phyloP scores from a whole-genome alignment of 106 monocot species.

The Hemerocallis citrina region DNA sequence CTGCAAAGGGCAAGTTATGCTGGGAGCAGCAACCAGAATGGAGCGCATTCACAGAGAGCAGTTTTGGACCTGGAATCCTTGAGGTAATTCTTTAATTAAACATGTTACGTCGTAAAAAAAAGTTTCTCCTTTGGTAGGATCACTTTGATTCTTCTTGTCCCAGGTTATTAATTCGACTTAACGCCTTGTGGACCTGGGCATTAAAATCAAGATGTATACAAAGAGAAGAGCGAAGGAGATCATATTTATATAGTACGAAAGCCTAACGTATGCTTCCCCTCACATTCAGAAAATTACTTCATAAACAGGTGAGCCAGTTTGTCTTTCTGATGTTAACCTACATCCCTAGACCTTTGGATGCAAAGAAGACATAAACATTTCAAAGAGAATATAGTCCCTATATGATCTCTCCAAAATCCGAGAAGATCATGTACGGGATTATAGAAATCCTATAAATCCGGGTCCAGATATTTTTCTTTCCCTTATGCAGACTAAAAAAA shows the following conservation, averaged over 20 bases:
- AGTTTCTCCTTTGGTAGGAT: too few species aligned
- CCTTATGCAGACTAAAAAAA: too few species aligned
- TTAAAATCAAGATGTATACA: conserved; percentile 63
- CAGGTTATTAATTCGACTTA: conserved; percentile 78
- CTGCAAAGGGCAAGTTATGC: conserved; percentile 78
- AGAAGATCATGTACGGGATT: too few species aligned
- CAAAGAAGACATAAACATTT: too few species aligned
- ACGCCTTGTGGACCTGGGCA: conserved; percentile 93
- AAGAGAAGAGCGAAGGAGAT: conserved; percentile 48
- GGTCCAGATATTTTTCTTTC: too few species aligned
- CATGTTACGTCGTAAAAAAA: too few species aligned
- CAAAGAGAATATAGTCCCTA: too few species aligned
- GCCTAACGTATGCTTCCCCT: conserved; percentile 37
- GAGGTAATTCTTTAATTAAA: conserved; percentile 32
- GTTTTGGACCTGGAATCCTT: conserved; percentile 90
- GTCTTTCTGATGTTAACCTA: too few species aligned
- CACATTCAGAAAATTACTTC: conserved; percentile 5
- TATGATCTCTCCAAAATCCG: too few species aligned
- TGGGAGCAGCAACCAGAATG: conserved; percentile 77
- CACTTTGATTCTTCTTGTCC: background rate
- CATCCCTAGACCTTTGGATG: too few species aligned
- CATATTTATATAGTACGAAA: conserved; percentile 75
- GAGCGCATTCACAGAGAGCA: conserved; percentile 93
- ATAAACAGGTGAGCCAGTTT: conserved; percentile 6
- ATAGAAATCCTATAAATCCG: too few species aligned